Percentiles rank a stretch among this genome's conserved stretches.
Conservation (phyloP, 1,139 yeast species). For the Kodamaea sp. region DNA sequence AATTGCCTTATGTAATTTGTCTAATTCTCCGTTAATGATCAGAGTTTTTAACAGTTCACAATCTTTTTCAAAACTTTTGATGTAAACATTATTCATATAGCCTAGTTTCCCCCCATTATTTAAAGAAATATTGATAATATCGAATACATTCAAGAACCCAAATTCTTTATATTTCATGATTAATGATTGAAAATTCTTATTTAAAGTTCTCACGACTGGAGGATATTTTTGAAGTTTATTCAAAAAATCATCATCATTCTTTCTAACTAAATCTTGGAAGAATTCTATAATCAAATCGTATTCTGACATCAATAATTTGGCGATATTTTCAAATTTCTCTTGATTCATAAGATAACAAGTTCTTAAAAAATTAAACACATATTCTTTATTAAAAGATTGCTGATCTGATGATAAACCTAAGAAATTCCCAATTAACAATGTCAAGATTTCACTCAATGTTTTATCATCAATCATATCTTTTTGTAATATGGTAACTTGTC, state of each 20-base stretch:
- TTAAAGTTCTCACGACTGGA: conserved; percentile 27
- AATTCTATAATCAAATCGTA: conserved; percentile 27
- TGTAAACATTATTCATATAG: conserved; percentile 34
- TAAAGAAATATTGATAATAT: conserved; percentile 34
- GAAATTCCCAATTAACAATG: conserved; percentile 29
- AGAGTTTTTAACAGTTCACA: conserved; percentile 43
- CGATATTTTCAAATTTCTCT: conserved; percentile 20
- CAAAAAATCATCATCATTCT: conserved; percentile 36
- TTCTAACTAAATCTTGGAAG: conserved; percentile 27
- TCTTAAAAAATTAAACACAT: conserved; percentile 36
- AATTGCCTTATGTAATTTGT: conserved; percentile 45
- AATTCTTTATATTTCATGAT: conserved; percentile 19
- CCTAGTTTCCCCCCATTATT: conserved; percentile 42
- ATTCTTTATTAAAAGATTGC: conserved; percentile 20
- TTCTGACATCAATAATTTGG: conserved; percentile 12
- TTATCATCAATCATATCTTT: conserved; percentile 29
- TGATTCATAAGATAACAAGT: conserved; percentile 34
- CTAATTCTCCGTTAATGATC: conserved; percentile 46
- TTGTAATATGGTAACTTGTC: conserved; percentile 41
- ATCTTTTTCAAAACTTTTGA: conserved; percentile 42
- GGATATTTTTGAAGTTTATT: conserved; percentile 27
- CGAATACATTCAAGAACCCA: conserved; percentile 26
- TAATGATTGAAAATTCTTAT: conserved; percentile 21
- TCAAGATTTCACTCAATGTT: conserved; percentile 30
- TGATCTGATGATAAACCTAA: conserved; percentile 18